Base-by-base conservation (phyloP, 306 rosid genomes). In the Vigna hirtella region DNA sequence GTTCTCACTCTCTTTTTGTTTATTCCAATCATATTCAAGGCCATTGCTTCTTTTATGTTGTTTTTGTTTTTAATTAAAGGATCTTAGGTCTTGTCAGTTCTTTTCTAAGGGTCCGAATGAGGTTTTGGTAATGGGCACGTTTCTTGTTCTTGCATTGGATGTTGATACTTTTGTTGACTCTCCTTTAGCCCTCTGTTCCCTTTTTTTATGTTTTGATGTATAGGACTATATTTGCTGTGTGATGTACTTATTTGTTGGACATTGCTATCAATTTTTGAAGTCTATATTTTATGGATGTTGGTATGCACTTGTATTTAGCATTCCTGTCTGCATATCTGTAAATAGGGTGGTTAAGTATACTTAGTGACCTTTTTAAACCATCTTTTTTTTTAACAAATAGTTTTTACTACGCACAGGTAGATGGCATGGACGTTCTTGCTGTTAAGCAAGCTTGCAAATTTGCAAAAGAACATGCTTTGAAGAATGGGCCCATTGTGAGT, bases 361-460 rank as follows among this genome's bases (percentile, higher is more conserved):
- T 16, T 45, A 53, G 50, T 14, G 40, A 36, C 73, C 4, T 69
- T 34, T 42, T 1, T 4, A 16, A 55, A 9, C 49, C 18, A 47
- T 45, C 18, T 45, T 50, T 51, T 6, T 56, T 79, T 48, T 77
- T 32, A 30, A 77, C 30, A 20, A 42, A 22, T 45, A 30, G 5
- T 82, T 74, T 68, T 18, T 77, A 38, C 47, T 62, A 74, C 72
- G n/a, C 79, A 73, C 87, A 96, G 99, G 96, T 96, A 32, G 98
- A 96, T 80, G 99, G 99, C 61, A 96, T 96, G 99, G 99, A 96
- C 81, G 98, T 85, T 73, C 85, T 96, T 79, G 99, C 98, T 32
- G 98, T 96, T 70, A 96, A 96, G 80, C 98, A 93, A 77, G 97
- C 96, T 72, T 93, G 97, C 93, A 91, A 80, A 73, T 96, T 91